Conservation (phyloP, 2,329 filamentous ascomycete species). For the Thelonectria discophora region DNA sequence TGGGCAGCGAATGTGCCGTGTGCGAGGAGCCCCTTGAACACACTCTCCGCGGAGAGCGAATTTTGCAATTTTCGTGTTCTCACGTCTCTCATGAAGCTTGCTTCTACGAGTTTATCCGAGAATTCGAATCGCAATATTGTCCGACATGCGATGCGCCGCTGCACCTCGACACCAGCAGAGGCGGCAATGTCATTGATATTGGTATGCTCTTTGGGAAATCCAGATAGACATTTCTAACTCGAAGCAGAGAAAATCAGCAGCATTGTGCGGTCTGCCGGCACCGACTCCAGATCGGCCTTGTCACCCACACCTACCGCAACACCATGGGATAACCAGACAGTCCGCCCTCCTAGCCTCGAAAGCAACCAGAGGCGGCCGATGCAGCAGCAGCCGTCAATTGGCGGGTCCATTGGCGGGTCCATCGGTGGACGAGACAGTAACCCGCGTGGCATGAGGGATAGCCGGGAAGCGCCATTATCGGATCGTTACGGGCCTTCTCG, state of each 20-base stretch:
- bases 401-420: slow-evolving; percentile 16
- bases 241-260: slow-evolving; percentile 88
- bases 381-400: slow-evolving; percentile 38
- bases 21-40: slow-evolving; percentile 98
- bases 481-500: slow-evolving; percentile 58
- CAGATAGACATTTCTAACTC: slow-evolving; percentile 39
- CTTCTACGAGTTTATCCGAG: slow-evolving; percentile 98
- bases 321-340: slow-evolving; percentile 72
- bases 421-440: slow-evolving; percentile 30
- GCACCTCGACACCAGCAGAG: slow-evolving; percentile 89
- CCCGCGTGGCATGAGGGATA: slow-evolving; percentile 56
- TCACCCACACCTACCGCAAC: slow-evolving; percentile 66
- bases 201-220: slow-evolving; percentile 61
- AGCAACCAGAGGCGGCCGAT: slow-evolving; percentile 48
- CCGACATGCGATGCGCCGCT: slow-evolving; percentile 92
- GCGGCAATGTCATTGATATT: slow-evolving; percentile 91
- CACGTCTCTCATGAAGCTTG: slow-evolving; percentile 98
- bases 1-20: slow-evolving; percentile 92
- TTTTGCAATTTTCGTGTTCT: slow-evolving; percentile 94
- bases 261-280: slow-evolving; percentile 82
- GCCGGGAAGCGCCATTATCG: slow-evolving; percentile 56
- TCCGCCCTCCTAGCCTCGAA: slow-evolving; percentile 63
- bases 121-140: slow-evolving; percentile 93
- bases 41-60: slow-evolving; percentile 90
- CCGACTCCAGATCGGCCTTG: slow-evolving; percentile 65